Base-by-base conservation (phyloP, 2,329 filamentous ascomycete species). In the Clarireedia hainanense region DNA sequence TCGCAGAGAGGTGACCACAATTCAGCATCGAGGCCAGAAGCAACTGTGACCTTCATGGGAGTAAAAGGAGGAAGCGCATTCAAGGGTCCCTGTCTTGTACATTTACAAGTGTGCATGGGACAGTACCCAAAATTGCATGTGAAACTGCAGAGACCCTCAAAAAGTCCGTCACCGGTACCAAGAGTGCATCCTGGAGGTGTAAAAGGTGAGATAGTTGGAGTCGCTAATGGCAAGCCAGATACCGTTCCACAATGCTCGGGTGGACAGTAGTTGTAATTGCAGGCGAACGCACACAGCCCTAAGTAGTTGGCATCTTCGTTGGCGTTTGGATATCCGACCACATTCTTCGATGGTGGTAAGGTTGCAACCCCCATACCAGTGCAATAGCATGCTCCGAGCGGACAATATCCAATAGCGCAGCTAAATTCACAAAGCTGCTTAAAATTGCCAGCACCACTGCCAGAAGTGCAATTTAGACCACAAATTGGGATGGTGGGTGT, bases 341-440 rank as follows among this genome's bases (percentile, higher is more conserved):
- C 26, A 12, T 46, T 46, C 10, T 17, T 4, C 17, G 14, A 27
- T 10, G 37, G 10, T 39, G 50, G 50, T 23, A 46, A n/a, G 5
- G 14, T 10, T 45, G 34, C 40, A 4, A 26, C 26, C 15, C 50
- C 50, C 30, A 46, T 52, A 5, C 26, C 50, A 15, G 50, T 52
- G 15, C 50, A 52, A 4, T 30, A 34, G 36, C 50, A 52, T n/a
- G 42, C 50, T 5, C 52, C 48, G 23, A 39, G 26, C 6, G 62
- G 61, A 39, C 63, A 65, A 54, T 61, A 63, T 5, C 63, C 63
- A 50, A 56, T 60, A 20, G 50, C 57, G 5, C 64, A 61, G 3
- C 59, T 48, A 36, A 68, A 73, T 27, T 60, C 43, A 58, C 71
- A 73, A 15, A 73, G 68, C 3, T 69, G 70, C 7, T 50, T 47